These are phyloP conservation scores for Globisporangium megalacanthum DNA, from an alignment of 352 stramenopile species.

Conservation along the genomic window DNA sequence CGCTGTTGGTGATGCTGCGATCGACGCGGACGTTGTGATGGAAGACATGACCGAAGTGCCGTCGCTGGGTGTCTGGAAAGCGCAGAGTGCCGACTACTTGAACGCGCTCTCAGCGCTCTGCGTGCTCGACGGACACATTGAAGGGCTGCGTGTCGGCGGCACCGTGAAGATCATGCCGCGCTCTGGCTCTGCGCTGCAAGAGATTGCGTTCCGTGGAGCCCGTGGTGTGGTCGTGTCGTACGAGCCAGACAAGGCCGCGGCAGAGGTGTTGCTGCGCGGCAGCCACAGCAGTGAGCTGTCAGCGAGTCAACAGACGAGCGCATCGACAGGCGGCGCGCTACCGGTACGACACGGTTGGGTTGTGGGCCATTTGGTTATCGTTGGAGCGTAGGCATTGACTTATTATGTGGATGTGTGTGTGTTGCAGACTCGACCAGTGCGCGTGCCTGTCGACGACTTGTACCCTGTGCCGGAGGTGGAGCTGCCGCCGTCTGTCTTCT, in stretches of 20 bases:
- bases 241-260: constrained; percentile 75
- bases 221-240: constrained; percentile 73
- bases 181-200: constrained; percentile 59
- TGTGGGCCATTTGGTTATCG: background rate
- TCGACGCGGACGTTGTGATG: constrained; percentile 80
- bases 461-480: constrained; percentile 74
- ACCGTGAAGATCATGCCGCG: constrained; percentile 84
- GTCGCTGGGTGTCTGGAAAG: constrained; percentile 44
- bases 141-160: constrained; percentile 70
- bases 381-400: background rate
- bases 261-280: constrained; percentile 66
- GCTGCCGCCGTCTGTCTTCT: constrained; percentile 59
- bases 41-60: constrained; percentile 68
- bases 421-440: constrained; percentile 62
- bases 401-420: background rate
- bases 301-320: constrained; percentile 22
- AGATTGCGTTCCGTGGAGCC: constrained; percentile 69
- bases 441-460: constrained; percentile 79
- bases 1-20: constrained; percentile 10
- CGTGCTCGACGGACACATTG: constrained; percentile 80
- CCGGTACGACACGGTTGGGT: constrained; percentile 28
- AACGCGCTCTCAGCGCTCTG: constrained; percentile 73
- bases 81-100: constrained; percentile 43
- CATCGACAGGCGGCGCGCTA: constrained; percentile 23
- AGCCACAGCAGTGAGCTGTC: constrained; percentile 32